Base-by-base conservation (phyloP, 768 basidiomycete genomes). In the Piloderma croceum region DNA sequence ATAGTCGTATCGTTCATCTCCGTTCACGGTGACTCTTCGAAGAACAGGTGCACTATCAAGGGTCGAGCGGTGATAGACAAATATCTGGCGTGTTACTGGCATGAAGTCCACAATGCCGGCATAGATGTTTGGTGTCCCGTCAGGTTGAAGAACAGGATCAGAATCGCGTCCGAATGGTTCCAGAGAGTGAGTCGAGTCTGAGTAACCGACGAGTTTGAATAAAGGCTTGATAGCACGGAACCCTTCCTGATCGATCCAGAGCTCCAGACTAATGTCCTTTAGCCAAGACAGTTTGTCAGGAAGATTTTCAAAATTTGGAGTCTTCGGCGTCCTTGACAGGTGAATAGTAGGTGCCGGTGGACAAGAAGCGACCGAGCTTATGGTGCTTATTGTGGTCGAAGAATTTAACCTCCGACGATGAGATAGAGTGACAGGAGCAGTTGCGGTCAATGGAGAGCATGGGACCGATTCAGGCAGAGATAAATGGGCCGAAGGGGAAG, bases 201-300 rank as follows among this genome's bases (percentile, higher is more conserved):
- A 50, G 50, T 75, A 75, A 7, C 77, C 76, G n/a, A 69, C 62
- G 35, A 81, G 73, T 45, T 64, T 68, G 63, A 90, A 81, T 6
- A 62, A 57, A 15, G 83, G 77, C 19, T 67, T 66, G 5, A 81
- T 68, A 13, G 73, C 69, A 19, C 87, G 76, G 51, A 87, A 88
- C 3, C 85, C 82, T 62, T 90, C 90, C 57, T 91, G 90, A 53
- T 90, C 90, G 19, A 91, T 80, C 58, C 79, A 73, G 24, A 90
- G 62, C 42, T 83, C 76, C 22, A 90, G 57, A 29, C 60, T 61
- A 21, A 69, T 63, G 29, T 68, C 65, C 46, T 70, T 67, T 9
- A 85, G 67, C 79, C 81, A 83, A 3, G 59, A 52, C 3, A 77
- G 56, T 29, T 67, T 57, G 20, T 54, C 45, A 0, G 69, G 71